phyloP scores from a whole-genome alignment of 345 rosid genomes.

The Firmiana major region DNA sequence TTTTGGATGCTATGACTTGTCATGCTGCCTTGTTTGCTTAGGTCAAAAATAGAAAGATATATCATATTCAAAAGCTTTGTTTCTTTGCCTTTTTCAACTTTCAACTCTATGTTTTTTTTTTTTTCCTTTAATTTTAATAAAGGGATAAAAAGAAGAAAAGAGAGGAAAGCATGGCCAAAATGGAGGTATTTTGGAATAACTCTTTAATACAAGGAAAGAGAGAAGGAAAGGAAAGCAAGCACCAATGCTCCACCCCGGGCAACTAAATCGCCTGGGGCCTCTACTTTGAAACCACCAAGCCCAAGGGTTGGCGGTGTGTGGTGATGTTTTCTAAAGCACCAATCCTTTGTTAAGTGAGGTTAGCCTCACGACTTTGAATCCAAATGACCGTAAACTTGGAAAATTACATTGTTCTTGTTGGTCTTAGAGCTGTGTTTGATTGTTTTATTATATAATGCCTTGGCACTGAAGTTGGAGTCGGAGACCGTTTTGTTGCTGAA shows the following conservation, averaged over 20 bases:
- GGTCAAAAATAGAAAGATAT: neutral
- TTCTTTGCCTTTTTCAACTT: neutral
- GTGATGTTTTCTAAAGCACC: no score
- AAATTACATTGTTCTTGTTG: no score
- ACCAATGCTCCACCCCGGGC: neutral
- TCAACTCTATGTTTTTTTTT: neutral
- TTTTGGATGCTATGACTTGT: neutral
- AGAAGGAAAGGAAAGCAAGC: no score
- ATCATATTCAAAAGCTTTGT: neutral
- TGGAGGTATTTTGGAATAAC: conserved; percentile 15
- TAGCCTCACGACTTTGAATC: no score
- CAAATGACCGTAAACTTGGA: no score
- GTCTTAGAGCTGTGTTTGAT: no score
- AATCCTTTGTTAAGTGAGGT: no score
- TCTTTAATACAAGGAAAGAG: neutral
- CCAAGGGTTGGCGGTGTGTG: neutral
- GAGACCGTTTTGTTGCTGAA: no score
- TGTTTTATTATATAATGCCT: no score
- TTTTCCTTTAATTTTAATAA: neutral
- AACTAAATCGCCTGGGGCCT: no score
- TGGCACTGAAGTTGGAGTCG: no score
- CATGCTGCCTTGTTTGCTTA: neutral
- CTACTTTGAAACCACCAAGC: no score
- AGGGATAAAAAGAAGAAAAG: neutral
- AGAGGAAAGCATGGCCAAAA: neutral